phyloP scores from a whole-genome alignment of 1,139 yeast species.

The Scheffersomyces segobiensis region DNA sequence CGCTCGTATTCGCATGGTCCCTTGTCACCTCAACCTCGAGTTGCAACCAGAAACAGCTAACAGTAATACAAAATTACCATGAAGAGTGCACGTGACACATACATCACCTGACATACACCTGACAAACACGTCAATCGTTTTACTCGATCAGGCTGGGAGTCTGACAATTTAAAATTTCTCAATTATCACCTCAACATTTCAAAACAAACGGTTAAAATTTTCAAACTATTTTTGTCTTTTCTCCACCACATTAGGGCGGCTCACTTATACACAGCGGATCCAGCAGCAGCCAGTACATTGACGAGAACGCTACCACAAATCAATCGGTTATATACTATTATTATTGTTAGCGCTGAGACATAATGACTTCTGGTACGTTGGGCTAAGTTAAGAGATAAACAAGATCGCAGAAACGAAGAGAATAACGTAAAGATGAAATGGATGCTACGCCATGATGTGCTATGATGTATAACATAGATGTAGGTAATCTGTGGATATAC shows the following conservation, averaged over 20 bases:
- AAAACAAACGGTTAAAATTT: not conserved
- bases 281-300: not conserved
- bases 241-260: not conserved
- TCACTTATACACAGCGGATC: not conserved
- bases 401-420: not conserved
- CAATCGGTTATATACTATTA: not conserved
- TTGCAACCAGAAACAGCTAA: not conserved
- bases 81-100: not conserved
- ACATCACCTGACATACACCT: not conserved
- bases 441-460: not conserved
- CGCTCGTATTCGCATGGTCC: not conserved
- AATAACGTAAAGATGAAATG: not conserved
- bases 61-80: not conserved
- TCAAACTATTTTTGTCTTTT: not conserved
- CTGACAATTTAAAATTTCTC: not conserved
- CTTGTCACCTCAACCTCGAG: not conserved
- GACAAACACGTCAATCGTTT: not conserved
- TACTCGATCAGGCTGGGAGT: not conserved
- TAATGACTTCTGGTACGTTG: not conserved
- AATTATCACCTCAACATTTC: not conserved
- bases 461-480: not conserved
- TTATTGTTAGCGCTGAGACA: not conserved
- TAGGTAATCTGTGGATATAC: not conserved
- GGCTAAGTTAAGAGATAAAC: not conserved
- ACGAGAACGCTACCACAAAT: not conserved